Evolutionary conservation across 768 basidiomycete species (phyloP).

Genomic region (Leccinum aurantiacum): DNA sequence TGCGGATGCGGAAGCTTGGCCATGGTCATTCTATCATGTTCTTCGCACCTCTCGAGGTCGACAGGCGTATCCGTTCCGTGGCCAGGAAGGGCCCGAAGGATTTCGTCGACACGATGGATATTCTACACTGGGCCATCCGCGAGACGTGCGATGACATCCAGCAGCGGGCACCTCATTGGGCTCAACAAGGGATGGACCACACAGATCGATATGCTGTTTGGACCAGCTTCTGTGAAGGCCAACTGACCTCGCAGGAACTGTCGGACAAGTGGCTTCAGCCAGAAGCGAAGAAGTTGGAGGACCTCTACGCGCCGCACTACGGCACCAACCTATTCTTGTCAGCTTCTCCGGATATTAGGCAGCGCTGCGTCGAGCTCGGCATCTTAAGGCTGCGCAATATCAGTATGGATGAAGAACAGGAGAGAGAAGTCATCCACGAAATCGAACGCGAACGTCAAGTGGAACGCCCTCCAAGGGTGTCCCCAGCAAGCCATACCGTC

Average conservation of each 20-base stretch:
- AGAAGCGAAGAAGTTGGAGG: conserved; percentile 40
- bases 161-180: no score
- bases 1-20: no score
- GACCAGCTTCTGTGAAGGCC: no score
- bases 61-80: no score
- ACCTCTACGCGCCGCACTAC: conserved; percentile 7
- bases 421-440: conserved; percentile 48
- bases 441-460: conserved; percentile 42
- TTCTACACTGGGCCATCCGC: no score
- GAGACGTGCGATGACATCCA: no score
- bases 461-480: conserved; percentile 35
- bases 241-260: conserved; percentile 9
- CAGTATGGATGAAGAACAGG: conserved; percentile 34
- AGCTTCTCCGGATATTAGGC: not conserved
- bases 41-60: no score
- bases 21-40: no score
- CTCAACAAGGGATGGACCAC: no score
- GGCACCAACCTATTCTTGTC: not conserved
- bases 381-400: not conserved
- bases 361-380: conserved; percentile 11
- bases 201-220: no score
- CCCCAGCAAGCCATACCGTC: conserved; percentile 23
- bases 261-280: conserved; percentile 38
- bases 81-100: no score
- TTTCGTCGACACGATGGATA: no score